These are phyloP conservation scores for Hypoxylon sp. DNA, from an alignment of 2,329 filamentous ascomycete genomes.

Conservation along the genomic window DNA sequence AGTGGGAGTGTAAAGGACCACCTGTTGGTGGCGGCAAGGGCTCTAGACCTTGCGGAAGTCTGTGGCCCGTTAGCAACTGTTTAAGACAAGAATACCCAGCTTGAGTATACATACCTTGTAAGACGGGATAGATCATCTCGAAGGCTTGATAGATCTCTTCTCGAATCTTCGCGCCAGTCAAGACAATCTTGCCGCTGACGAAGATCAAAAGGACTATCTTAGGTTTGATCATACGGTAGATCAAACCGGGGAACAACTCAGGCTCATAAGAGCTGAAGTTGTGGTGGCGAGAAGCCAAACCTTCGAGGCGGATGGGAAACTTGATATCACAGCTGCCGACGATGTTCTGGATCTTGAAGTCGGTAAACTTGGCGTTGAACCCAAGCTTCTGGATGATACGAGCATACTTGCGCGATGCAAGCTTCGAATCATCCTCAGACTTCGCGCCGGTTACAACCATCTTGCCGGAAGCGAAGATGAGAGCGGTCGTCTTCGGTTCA, in stretches of 20 bases:
- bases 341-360: slow-evolving; percentile 99
- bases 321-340: slow-evolving; percentile 99
- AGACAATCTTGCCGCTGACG: slow-evolving; percentile 97
- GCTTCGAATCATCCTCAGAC: slow-evolving; percentile 97
- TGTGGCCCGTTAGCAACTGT: slow-evolving; percentile 43
- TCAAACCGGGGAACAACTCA: slow-evolving; percentile 97
- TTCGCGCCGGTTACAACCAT: slow-evolving; percentile 99
- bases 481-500: slow-evolving; percentile 96
- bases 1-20: not conserved
- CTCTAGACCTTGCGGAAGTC: slow-evolving; percentile 72
- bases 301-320: slow-evolving; percentile 97
- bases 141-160: slow-evolving; percentile 99
- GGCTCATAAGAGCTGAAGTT: slow-evolving; percentile 99
- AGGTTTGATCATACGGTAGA: slow-evolving; percentile 99
- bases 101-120: slow-evolving; percentile 75
- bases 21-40: not conserved
- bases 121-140: slow-evolving; percentile 96
- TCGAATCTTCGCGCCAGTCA: slow-evolving; percentile 96
- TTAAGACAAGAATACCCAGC: not conserved
- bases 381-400: slow-evolving; percentile 99
- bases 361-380: slow-evolving; percentile 99
- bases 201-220: slow-evolving; percentile 99
- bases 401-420: slow-evolving; percentile 96
- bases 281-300: slow-evolving; percentile 95
- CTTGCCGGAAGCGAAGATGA: slow-evolving; percentile 99